Conservation (phyloP, 2,329 filamentous ascomycete genomes). For the Chrysoporthe puriensis region DNA sequence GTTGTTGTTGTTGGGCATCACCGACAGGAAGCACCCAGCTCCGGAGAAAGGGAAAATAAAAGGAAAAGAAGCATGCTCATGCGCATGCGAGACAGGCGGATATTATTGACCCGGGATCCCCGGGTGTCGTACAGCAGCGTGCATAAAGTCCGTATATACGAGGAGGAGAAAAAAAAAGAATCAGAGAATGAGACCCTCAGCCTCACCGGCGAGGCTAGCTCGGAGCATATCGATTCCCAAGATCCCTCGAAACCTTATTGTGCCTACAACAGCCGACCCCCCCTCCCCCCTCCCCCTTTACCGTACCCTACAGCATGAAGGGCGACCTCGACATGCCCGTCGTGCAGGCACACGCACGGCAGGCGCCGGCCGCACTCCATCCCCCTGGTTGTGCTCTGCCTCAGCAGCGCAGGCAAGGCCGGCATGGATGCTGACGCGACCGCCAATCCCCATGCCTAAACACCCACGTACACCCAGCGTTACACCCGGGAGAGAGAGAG, state of each 20-base stretch:
- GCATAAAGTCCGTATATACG: neutral
- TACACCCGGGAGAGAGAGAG: neutral
- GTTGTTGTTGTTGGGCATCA: neutral
- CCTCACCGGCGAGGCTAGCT: neutral
- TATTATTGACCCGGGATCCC: neutral
- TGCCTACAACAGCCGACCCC: neutral
- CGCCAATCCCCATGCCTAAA: neutral
- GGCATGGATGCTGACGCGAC: conserved; percentile 4
- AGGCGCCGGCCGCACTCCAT: neutral
- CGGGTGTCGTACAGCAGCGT: neutral
- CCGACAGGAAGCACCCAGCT: neutral
- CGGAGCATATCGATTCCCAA: neutral
- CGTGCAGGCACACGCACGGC: neutral
- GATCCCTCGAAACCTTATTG: neutral
- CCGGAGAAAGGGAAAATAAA: neutral
- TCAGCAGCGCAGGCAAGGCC: neutral
- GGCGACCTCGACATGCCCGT: neutral
- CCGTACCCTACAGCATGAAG: no score
- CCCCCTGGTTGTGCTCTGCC: neutral
- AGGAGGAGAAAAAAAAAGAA: neutral
- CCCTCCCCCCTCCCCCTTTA: no score
- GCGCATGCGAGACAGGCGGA: neutral
- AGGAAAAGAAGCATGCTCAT: neutral
- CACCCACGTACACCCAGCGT: neutral
- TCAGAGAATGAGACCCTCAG: neutral